These are phyloP conservation scores for Auriscalpium orientale DNA, from an alignment of 768 basidiomycete species.

Conservation along the genomic window DNA sequence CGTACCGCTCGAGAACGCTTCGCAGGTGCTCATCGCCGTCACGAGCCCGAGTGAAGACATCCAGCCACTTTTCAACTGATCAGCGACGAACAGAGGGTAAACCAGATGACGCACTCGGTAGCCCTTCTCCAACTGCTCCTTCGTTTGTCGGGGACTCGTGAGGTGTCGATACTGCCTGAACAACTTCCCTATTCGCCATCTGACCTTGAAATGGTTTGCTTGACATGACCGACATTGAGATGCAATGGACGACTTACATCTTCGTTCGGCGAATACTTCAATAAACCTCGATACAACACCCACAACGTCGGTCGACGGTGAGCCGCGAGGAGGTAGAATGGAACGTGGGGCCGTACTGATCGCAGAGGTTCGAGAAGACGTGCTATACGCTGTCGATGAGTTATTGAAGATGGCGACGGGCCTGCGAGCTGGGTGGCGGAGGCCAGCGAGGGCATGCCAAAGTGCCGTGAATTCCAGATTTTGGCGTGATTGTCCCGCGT, in stretches of 20 bases:
- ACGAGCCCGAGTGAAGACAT: slow-evolving; percentile 45
- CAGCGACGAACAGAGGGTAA: background rate
- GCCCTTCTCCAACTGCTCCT: slow-evolving; percentile 37
- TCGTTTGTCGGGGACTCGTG: slow-evolving; percentile 48
- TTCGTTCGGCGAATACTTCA: slow-evolving; percentile 45
- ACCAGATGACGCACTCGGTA: slow-evolving; percentile 41
- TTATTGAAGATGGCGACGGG: background rate
- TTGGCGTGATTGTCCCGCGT: no score
- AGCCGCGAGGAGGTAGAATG: slow-evolving; percentile 61
- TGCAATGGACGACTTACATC: slow-evolving; percentile 34
- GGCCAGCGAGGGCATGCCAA: no score
- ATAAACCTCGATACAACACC: slow-evolving; percentile 65
- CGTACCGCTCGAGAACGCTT: slow-evolving; percentile 48
- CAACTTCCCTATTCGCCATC: slow-evolving; percentile 43
- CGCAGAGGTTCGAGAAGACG: background rate
- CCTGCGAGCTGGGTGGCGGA: no score
- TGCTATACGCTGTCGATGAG: background rate
- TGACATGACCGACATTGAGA: background rate
- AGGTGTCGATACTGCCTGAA: slow-evolving; percentile 46
- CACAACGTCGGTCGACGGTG: slow-evolving; percentile 76
- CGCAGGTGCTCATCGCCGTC: slow-evolving; percentile 42
- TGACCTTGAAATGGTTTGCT: slow-evolving; percentile 36
- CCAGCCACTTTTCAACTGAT: slow-evolving; percentile 43
- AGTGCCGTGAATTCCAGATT: no score
- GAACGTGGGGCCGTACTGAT: slow-evolving; percentile 42